A percentile compares a stretch with the other conserved stretches of the same genome.
Evolutionary conservation across 1,284 basidiomycete species (phyloP).

Genomic region (Cryptococcus hybrid): DNA sequence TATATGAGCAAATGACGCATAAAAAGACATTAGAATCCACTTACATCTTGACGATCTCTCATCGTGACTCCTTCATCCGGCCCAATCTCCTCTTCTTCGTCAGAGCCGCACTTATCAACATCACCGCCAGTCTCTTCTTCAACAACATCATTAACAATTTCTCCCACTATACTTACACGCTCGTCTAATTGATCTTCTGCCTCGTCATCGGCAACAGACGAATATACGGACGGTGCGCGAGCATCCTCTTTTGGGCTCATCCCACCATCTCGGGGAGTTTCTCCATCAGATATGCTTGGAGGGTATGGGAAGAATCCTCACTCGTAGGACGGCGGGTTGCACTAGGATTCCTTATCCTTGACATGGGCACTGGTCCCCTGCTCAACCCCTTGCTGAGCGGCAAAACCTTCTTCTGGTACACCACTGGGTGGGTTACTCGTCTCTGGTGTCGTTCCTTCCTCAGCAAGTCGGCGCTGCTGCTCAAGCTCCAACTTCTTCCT

Average conservation of each 20-base stretch:
- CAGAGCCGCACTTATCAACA: slow-evolving; percentile 6
- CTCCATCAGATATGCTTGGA: slow-evolving; percentile 21
- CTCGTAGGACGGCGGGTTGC: slow-evolving; percentile 6
- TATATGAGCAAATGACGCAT: slow-evolving; percentile 5
- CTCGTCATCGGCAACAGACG: slow-evolving; percentile 20
- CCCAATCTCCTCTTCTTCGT: slow-evolving; percentile 30
- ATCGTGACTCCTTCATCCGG: slow-evolving; percentile 78
- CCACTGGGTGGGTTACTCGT: slow-evolving; percentile 19
- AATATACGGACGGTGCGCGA: slow-evolving; percentile 25
- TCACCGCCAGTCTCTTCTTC: slow-evolving; percentile 28
- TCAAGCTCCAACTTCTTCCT: slow-evolving; percentile 28
- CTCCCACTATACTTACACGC: slow-evolving; percentile 21
- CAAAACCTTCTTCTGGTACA: slow-evolving; percentile 14
- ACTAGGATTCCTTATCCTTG: slow-evolving; percentile 17
- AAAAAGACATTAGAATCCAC: slow-evolving; percentile 15
- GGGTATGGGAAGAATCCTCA: slow-evolving; percentile 22
- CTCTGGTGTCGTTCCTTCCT: slow-evolving; percentile 17
- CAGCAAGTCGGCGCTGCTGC: slow-evolving; percentile 22
- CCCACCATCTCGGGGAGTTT: slow-evolving; percentile 23
- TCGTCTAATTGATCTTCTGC: slow-evolving; percentile 31
- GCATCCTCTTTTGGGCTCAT: slow-evolving; percentile 24
- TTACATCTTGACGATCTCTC: slow-evolving; percentile 91
- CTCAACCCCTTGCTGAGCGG: slow-evolving; percentile 17
- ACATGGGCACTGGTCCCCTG: slow-evolving; percentile 10
- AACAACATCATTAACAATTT: slow-evolving; percentile 29